These are phyloP conservation scores for Ananas comosus DNA, from an alignment of 176 grass and related monocot species.

Conservation along the genomic window DNA sequence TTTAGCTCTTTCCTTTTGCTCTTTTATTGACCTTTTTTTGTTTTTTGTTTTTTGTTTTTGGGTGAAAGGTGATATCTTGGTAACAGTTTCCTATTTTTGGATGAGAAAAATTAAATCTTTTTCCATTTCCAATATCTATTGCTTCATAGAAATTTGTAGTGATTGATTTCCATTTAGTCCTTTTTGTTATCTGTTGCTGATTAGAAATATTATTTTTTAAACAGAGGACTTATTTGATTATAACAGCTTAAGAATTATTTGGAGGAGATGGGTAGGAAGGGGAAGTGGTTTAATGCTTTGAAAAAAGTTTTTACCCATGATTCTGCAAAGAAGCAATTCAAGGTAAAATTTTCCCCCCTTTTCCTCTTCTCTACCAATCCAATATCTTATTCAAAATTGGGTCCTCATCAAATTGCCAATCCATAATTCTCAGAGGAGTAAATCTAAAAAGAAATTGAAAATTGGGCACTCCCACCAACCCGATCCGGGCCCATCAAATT, in stretches of 20 bases:
- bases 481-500: constrained; percentile 19
- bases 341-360: constrained; percentile 26
- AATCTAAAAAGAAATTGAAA: constrained; percentile 50
- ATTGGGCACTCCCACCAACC: constrained; percentile 36
- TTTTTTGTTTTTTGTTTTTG: neutral
- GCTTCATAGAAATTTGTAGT: neutral
- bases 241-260: neutral
- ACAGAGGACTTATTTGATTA: neutral
- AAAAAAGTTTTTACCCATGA: constrained; percentile 64
- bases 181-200: constrained; percentile 9
- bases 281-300: constrained; percentile 64
- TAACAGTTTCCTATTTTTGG: constrained; percentile 6
- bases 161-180: neutral
- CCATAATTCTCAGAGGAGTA: constrained; percentile 18
- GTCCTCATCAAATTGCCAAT: neutral
- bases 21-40: too few species aligned
- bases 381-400: neutral
- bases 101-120: constrained; percentile 8
- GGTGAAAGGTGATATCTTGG: constrained; percentile 15
- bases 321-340: constrained; percentile 45
- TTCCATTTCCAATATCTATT: constrained; percentile 4
- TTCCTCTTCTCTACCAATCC: constrained; percentile 3
- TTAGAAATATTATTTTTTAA: neutral
- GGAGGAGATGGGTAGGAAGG: constrained; percentile 57
- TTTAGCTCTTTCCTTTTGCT: neutral